Percentiles rank a stretch among this genome's conserved stretches.
Evolutionary conservation across 1,284 basidiomycete species (phyloP).

Genomic region (Sanghuangporus weigelae): DNA sequence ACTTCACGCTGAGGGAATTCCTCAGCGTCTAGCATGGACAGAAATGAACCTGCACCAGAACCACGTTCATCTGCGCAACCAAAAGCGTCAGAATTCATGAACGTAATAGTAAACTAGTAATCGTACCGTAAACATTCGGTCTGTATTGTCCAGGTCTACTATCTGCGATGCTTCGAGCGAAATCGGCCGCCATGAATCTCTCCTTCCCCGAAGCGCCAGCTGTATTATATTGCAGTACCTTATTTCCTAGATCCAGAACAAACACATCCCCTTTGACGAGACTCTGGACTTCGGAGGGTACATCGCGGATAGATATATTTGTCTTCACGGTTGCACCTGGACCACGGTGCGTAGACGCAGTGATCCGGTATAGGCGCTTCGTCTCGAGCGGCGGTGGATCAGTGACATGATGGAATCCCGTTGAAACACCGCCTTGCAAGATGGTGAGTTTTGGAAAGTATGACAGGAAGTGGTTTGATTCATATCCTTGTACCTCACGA

Average conservation of each 20-base stretch:
- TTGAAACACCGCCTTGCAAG: constrained; percentile 25
- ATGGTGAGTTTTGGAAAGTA: constrained; percentile 30
- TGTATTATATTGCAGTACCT: constrained; percentile 52
- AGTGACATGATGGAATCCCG: constrained; percentile 27
- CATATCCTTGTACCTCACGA: constrained; percentile 54
- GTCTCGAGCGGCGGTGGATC: constrained; percentile 35
- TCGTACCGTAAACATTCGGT: constrained; percentile 47
- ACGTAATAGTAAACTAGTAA: background rate
- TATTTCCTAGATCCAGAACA: constrained; percentile 45
- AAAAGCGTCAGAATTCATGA: background rate
- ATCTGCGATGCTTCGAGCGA: constrained; percentile 43
- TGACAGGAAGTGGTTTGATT: constrained; percentile 48
- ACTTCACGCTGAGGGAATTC: constrained; percentile 22
- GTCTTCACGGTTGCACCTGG: constrained; percentile 22
- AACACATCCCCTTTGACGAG: constrained; percentile 51
- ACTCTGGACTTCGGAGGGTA: constrained; percentile 38
- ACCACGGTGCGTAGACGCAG: constrained; percentile 27
- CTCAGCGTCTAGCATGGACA: constrained; percentile 36
- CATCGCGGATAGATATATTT: constrained; percentile 44
- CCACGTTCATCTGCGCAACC: background rate
- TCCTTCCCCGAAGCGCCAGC: constrained; percentile 34
- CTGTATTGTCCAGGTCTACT: constrained; percentile 38
- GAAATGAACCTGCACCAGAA: constrained; percentile 32
- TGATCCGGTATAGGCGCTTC: constrained; percentile 33
- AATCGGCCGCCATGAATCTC: constrained; percentile 48